phyloP scores from a whole-genome alignment of 768 basidiomycete species.

The Leccinellum luteum region DNA sequence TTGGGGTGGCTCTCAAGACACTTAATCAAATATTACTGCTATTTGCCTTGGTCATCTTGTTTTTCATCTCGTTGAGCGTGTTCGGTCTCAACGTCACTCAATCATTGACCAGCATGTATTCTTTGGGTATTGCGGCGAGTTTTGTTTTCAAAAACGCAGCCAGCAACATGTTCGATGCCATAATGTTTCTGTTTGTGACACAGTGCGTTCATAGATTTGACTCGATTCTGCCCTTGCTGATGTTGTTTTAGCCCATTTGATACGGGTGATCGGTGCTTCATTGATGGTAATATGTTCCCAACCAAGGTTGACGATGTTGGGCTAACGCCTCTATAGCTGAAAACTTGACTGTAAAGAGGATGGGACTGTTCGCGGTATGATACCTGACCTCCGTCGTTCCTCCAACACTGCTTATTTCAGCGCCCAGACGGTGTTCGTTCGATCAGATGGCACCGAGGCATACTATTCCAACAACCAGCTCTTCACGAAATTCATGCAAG shows the following conservation, averaged over 20 bases:
- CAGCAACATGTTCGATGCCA: conserved; percentile 70
- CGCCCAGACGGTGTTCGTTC: conserved; percentile 61
- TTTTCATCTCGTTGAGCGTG: conserved; percentile 71
- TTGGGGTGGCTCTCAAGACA: conserved; percentile 61
- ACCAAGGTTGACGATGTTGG: neutral
- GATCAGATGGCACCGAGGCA: conserved; percentile 72
- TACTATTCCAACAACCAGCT: conserved; percentile 82
- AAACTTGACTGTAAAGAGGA: conserved; percentile 73
- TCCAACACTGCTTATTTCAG: neutral
- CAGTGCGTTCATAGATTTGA: conserved; percentile 52
- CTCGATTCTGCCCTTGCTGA: conserved; percentile 5
- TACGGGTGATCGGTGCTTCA: conserved; percentile 79
- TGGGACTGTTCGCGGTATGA: conserved; percentile 71
- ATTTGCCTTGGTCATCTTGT: conserved; percentile 60
- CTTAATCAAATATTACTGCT: conserved; percentile 63
- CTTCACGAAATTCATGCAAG: conserved; percentile 72
- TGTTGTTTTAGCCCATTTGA: conserved; percentile 59
- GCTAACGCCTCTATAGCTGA: conserved; percentile 45
- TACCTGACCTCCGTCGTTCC: neutral
- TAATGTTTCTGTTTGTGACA: conserved; percentile 80
- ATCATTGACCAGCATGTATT: conserved; percentile 70
- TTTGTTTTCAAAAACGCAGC: conserved; percentile 80
- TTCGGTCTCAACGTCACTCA: conserved; percentile 67
- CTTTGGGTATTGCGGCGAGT: conserved; percentile 68
- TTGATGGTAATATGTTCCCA: conserved; percentile 45